Base-by-base conservation (phyloP, 208 protist species). In the Herpetomonas samuelpessoai region DNA sequence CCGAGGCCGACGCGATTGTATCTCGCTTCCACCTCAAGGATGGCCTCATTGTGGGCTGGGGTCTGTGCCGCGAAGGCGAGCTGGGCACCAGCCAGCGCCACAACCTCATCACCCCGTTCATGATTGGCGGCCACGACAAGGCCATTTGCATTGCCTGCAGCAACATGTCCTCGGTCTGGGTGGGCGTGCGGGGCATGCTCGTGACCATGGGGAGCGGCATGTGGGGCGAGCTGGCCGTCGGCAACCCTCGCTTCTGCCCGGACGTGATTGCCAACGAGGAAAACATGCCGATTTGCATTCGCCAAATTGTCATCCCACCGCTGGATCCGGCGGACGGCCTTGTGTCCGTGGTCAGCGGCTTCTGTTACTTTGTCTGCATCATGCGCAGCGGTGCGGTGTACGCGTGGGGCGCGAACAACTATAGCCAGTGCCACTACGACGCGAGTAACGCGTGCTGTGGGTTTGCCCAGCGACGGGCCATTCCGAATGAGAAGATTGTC, bases 331-430 rank as follows among this genome's bases (percentile, higher is more conserved):
- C 72, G n/a, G 76, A 89, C 50, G 57, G 81, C 19, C 41, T 90
- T 12, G 72, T 90, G 1, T 76, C 88, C 47, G 77, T 90, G 3
- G 59, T 62, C 22, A 76, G 72, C 45, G 81, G 87, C 21, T 86
- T 68, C 53, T 68, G 73, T 16, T 93, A 79, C 72, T 74, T 84
- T 62, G 76, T 70, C 21, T 68, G 66, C 30, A 50, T 91, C 14
- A 79, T 81, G 0, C 39, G 71, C 9, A 69, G 71, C 30, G 87
- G 83, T 24, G 74, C 76, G 31, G 57, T 91, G 26, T 80, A 81
- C 46, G 64, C 81, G 35, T 91, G 87, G 83, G 87, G 83, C 2
- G 73, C 81, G 35, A 93, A 93, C 66, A 86, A 87, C 60, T 89
- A 81, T 35, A 70, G 55, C 2, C 86, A 93, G 69, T 93, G 86